phyloP scores from a whole-genome alignment of 805 yeast genomes.

The Sugiyamaella americana region DNA sequence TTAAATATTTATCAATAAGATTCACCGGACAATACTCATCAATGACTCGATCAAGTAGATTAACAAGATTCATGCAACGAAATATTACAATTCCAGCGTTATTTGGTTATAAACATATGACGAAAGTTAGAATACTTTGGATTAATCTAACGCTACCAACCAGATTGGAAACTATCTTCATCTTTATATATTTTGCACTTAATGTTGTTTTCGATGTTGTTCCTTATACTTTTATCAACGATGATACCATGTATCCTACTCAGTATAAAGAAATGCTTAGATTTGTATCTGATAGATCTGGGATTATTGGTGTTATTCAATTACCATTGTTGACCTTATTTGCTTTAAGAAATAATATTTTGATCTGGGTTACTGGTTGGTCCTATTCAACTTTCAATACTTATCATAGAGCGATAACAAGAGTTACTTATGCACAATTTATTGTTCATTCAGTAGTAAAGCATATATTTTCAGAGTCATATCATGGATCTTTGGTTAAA shows the following conservation, averaged over 20 bases:
- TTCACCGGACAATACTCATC: conserved; percentile 21
- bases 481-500: conserved; percentile 28
- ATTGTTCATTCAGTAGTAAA: conserved; percentile 47
- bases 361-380: conserved; percentile 58
- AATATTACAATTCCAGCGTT: conserved; percentile 35
- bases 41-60: conserved; percentile 19
- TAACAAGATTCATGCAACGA: conserved; percentile 23
- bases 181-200: conserved; percentile 37
- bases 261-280: conserved; percentile 36
- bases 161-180: conserved; percentile 44
- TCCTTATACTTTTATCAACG: conserved; percentile 30
- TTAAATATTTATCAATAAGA: conserved; percentile 13
- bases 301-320: conserved; percentile 42
- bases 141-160: conserved; percentile 40
- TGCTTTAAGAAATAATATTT: conserved; percentile 57
- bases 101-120: conserved; percentile 31
- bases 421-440: conserved; percentile 38
- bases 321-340: conserved; percentile 50
- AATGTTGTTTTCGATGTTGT: conserved; percentile 28
- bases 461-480: conserved; percentile 37
- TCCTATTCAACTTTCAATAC: conserved; percentile 47
- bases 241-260: conserved; percentile 35
- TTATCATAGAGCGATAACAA: conserved; percentile 53
- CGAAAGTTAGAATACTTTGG: conserved; percentile 20
- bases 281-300: conserved; percentile 49